Conservation (phyloP, 306 rosid species). For the Sicyos baderoa region DNA sequence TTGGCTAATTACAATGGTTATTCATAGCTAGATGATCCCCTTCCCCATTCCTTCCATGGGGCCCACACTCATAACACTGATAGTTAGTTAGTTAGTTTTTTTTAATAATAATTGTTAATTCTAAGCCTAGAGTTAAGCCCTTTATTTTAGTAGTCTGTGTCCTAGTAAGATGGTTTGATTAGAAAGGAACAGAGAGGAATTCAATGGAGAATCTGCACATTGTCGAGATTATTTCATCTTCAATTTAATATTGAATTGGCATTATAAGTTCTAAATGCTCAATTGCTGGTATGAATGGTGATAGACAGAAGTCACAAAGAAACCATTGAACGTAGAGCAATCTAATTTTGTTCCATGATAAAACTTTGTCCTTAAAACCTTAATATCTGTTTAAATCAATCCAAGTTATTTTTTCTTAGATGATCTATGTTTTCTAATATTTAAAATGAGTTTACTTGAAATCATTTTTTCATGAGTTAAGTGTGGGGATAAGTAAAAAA, state of each 20-base stretch:
- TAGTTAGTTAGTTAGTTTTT: too few species aligned
- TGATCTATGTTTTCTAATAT: neutral
- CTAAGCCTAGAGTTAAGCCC: too few species aligned
- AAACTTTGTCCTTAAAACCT: neutral
- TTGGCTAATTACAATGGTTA: too few species aligned
- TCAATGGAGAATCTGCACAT: neutral
- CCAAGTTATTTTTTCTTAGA: neutral
- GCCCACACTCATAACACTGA: too few species aligned
- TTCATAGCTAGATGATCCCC: too few species aligned
- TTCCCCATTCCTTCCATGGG: too few species aligned
- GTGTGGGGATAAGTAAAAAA: neutral
- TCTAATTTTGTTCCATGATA: neutral
- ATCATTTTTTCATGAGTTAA: neutral
- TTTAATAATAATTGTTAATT: too few species aligned
- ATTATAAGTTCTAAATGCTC: slow-evolving; percentile 1
- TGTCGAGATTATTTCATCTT: neutral
- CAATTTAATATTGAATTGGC: neutral
- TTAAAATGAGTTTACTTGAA: neutral
- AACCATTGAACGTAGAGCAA: neutral
- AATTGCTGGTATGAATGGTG: neutral
- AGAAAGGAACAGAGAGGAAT: neutral
- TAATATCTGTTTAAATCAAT: neutral
- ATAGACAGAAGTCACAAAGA: too few species aligned
- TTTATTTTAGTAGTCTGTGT: neutral
- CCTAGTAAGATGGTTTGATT: neutral